Evolutionary conservation across 345 rosid genomes (phyloP).

Genomic region (Combretum micranthum): DNA sequence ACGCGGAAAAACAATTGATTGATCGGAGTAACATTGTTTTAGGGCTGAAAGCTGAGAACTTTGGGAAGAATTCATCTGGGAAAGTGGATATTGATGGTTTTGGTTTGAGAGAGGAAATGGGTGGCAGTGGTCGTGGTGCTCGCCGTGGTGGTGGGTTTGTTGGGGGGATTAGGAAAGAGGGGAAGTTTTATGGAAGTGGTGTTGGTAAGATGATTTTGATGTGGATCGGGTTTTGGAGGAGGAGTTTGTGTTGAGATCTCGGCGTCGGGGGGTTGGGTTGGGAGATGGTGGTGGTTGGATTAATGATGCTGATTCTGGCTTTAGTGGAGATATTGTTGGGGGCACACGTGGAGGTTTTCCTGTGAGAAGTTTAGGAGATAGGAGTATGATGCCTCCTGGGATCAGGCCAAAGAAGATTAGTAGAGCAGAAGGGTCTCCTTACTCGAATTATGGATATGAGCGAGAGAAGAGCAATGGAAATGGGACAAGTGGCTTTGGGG

Average conservation of each 20-base stretch:
- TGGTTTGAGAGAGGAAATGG: conserved; percentile 25
- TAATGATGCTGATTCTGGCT: too few relatives aligned
- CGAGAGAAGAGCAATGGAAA: background rate
- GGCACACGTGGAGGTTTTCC: too few relatives aligned
- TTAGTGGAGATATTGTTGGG: too few relatives aligned
- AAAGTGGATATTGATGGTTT: conserved; percentile 10
- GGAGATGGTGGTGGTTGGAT: too few relatives aligned
- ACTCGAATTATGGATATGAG: too few relatives aligned
- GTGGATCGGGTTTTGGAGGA: conserved; percentile 4
- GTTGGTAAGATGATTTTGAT: background rate
- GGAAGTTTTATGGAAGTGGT: too few relatives aligned
- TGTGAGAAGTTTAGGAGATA: too few relatives aligned
- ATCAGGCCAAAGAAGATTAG: too few relatives aligned
- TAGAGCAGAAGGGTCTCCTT: too few relatives aligned
- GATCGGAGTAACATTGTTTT: conserved; percentile 10
- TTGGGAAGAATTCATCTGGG: conserved; percentile 10
- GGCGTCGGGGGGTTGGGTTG: background rate
- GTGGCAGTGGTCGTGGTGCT: background rate
- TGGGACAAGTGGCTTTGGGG: conserved; percentile 10
- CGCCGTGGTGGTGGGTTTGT: too few relatives aligned
- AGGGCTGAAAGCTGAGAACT: conserved; percentile 23
- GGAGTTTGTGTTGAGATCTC: background rate
- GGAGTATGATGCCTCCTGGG: too few relatives aligned
- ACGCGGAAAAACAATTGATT: background rate
- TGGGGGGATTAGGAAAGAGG: too few relatives aligned